Evolutionary conservation across 2,329 filamentous ascomycete species (phyloP).

Genomic region (Neoarthrinium moseri): DNA sequence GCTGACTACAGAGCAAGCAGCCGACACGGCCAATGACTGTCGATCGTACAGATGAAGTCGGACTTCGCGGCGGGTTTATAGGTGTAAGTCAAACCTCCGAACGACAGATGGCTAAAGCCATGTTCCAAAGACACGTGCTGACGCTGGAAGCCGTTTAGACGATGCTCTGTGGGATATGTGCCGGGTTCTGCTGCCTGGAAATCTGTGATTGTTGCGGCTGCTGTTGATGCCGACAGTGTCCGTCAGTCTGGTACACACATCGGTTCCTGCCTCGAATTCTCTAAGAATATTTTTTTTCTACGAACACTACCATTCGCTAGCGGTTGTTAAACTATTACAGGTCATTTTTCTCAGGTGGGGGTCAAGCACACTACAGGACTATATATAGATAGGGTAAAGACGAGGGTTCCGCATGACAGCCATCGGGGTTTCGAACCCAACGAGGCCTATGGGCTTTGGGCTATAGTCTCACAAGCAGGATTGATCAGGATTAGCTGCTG

Average conservation of each 20-base stretch:
- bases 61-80: background rate
- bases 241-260: background rate
- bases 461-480: too few relatives aligned
- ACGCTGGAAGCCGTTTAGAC: background rate
- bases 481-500: too few relatives aligned
- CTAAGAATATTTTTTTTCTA: too few relatives aligned
- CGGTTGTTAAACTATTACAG: too few relatives aligned
- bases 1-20: background rate
- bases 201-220: constrained; percentile 5
- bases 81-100: constrained; percentile 4
- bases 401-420: too few relatives aligned
- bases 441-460: too few relatives aligned
- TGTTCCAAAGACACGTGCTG: background rate
- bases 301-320: too few relatives aligned
- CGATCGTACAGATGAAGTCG: background rate
- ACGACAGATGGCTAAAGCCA: background rate
- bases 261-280: background rate
- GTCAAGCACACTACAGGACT: too few relatives aligned
- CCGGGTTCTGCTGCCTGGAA: constrained; percentile 3
- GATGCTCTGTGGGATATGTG: background rate
- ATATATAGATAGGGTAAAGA: too few relatives aligned
- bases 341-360: too few relatives aligned
- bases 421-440: too few relatives aligned
- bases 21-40: constrained; percentile 3
- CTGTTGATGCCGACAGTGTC: background rate